phyloP scores from a whole-genome alignment of 129 eudicot species.

The Flaveria brownii region DNA sequence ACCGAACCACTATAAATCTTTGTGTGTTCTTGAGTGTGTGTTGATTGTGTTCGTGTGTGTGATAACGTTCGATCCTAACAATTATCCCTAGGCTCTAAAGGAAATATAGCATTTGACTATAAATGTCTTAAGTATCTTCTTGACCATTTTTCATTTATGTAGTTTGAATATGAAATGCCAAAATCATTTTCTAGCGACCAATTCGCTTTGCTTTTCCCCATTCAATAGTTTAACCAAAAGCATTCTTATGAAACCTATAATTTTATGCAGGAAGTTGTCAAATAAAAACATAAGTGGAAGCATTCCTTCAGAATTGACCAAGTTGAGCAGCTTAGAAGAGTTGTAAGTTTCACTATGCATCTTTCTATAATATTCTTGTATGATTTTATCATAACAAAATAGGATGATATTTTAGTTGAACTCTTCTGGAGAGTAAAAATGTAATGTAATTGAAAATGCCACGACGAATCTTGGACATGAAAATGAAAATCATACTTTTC shows the following conservation, averaged over 20 bases:
- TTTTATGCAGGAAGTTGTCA: constrained; percentile 62
- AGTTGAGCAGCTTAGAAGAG: constrained; percentile 68
- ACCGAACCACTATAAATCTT: no score
- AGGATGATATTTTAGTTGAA: neutral
- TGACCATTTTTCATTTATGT: constrained; percentile 8
- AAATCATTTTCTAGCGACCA: neutral
- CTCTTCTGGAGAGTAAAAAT: neutral
- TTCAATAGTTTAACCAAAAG: constrained; percentile 15
- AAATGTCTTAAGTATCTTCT: neutral
- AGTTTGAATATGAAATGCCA: constrained; percentile 5
- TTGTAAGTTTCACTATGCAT: constrained; percentile 58
- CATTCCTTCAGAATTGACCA: constrained; percentile 73
- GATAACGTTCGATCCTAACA: no score
- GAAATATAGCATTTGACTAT: neutral
- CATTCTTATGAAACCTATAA: constrained; percentile 18
- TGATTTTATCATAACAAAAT: neutral
- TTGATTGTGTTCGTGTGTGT: no score
- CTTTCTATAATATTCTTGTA: neutral
- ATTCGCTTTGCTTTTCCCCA: neutral
- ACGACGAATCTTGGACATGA: neutral
- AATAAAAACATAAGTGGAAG: constrained; percentile 72
- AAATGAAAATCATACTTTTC: constrained; percentile 9
- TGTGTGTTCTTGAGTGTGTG: no score
- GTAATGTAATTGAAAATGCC: neutral
- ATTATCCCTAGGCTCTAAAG: neutral